Base-by-base conservation (phyloP, 306 rosid genomes). In the Purshia tridentata region DNA sequence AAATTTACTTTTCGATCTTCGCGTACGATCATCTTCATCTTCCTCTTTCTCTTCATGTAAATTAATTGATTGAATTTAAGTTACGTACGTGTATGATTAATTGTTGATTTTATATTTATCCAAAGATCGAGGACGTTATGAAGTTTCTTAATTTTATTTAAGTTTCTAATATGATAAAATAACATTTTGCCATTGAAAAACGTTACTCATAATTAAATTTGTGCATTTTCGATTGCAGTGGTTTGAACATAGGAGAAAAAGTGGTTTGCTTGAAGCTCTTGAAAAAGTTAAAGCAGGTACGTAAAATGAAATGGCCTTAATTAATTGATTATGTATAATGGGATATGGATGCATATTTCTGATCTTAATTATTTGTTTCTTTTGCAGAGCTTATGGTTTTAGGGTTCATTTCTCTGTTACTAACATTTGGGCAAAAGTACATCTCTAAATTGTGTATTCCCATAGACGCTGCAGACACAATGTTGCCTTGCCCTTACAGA, bases 301-400 rank as follows among this genome's bases (percentile, higher is more conserved):
- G 74, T 52, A 5, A 29, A 29, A 29, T 29, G 35, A 29, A 29
- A 29, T 29, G 35, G 35, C 35, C 35, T 29, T 29, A 29, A 20
- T 29, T 29, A 29, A 20, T 4, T 13, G 48, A 14, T 2, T 51
- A 4, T 51, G 4, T 52, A 11, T 44, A 44, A 44, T 44, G 0
- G 9, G 9, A 44, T 44, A 44, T 44, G 4, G 16, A 4, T n/a
- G 3, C 0, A 10, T 1, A 3, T n/a, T 0, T 11, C 12, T 59
- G 8, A 39, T 9, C 3, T 6, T 18, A 11, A 40, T 20, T 6
- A 23, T n/a, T 15, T 52, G 44, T 19, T 22, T 29, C 4, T 50
- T 4, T 46, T 66, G 89, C 97, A 94, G 99, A 94, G 85, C 92
- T 94, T 61, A 94, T 94, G 99, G 86, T 94, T 81, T 83, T 94